Evolutionary conservation across 768 basidiomycete species (phyloP).

Genomic region (Leccinum sublutescens): DNA sequence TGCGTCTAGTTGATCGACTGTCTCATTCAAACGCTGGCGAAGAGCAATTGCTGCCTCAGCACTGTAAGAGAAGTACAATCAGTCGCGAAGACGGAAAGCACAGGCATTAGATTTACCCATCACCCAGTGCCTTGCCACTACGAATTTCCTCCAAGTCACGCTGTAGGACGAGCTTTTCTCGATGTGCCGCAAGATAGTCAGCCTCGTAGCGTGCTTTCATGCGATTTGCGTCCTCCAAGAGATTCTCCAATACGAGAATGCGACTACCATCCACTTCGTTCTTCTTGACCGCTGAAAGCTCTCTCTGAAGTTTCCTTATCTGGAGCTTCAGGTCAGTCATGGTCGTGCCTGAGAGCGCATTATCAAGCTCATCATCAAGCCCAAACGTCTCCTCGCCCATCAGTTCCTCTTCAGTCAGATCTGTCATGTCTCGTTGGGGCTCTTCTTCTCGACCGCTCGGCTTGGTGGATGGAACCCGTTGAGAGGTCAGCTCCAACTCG

Average conservation of each 20-base stretch:
- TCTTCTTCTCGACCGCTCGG: slow-evolving; percentile 20
- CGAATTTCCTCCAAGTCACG: slow-evolving; percentile 86
- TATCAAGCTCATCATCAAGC: slow-evolving; percentile 83
- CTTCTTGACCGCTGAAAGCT: slow-evolving; percentile 71
- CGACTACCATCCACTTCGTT: slow-evolving; percentile 76
- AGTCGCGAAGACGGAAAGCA: background rate
- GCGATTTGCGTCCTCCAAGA: slow-evolving; percentile 86
- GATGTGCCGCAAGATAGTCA: slow-evolving; percentile 82
- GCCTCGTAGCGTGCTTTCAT: slow-evolving; percentile 88
- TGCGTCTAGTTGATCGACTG: slow-evolving; percentile 74
- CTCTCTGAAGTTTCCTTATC: slow-evolving; percentile 76
- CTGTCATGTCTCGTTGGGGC: slow-evolving; percentile 21
- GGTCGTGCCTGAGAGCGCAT: slow-evolving; percentile 77
- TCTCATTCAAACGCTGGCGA: slow-evolving; percentile 83
- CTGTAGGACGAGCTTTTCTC: slow-evolving; percentile 78
- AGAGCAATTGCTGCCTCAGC: slow-evolving; percentile 87
- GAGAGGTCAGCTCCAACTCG: slow-evolving; percentile 76
- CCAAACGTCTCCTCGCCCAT: slow-evolving; percentile 53
- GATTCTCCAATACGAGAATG: slow-evolving; percentile 83
- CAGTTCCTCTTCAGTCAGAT: slow-evolving; percentile 47
- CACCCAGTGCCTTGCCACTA: slow-evolving; percentile 78
- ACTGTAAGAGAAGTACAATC: slow-evolving; percentile 37
- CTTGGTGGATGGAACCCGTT: slow-evolving; percentile 41
- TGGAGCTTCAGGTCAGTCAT: slow-evolving; percentile 93
- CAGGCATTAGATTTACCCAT: slow-evolving; percentile 54